Conservation (phyloP, 371 early-diverging fungal genomes). For the Cokeromyces recurvatus region DNA sequence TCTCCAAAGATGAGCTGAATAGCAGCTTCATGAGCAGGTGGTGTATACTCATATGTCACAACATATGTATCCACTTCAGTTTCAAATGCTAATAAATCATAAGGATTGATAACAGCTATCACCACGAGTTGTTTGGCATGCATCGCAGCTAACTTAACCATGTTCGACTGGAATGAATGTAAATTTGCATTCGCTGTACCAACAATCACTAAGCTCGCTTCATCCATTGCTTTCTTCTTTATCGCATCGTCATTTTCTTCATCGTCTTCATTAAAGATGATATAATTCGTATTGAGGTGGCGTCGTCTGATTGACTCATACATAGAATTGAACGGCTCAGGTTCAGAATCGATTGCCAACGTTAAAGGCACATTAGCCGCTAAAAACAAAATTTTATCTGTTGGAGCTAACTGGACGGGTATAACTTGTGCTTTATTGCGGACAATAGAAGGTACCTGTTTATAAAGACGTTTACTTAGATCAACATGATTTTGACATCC, state of each 20-base stretch:
- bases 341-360: constrained; percentile 41
- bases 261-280: constrained; percentile 24
- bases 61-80: constrained; percentile 28
- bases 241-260: constrained; percentile 13
- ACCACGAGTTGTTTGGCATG: constrained; percentile 22
- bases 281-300: constrained; percentile 26
- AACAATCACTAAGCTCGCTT: constrained; percentile 29
- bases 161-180: constrained; percentile 32
- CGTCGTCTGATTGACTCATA: constrained; percentile 20
- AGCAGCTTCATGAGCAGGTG: constrained; percentile 43
- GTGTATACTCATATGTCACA: constrained; percentile 45
- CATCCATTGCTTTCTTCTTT: not conserved
- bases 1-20: constrained; percentile 39
- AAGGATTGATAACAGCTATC: constrained; percentile 42
- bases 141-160: constrained; percentile 27
- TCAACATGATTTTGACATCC: constrained; percentile 19
- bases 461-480: constrained; percentile 30
- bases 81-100: constrained; percentile 40
- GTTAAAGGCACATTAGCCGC: constrained; percentile 43
- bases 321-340: constrained; percentile 42
- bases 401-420: constrained; percentile 18
- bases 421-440: constrained; percentile 19
- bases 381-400: constrained; percentile 27
- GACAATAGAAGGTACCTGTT: constrained; percentile 35
- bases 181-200: constrained; percentile 48